Conservation (phyloP, 305 asterid species). For the Solanum aculeatissimum region DNA sequence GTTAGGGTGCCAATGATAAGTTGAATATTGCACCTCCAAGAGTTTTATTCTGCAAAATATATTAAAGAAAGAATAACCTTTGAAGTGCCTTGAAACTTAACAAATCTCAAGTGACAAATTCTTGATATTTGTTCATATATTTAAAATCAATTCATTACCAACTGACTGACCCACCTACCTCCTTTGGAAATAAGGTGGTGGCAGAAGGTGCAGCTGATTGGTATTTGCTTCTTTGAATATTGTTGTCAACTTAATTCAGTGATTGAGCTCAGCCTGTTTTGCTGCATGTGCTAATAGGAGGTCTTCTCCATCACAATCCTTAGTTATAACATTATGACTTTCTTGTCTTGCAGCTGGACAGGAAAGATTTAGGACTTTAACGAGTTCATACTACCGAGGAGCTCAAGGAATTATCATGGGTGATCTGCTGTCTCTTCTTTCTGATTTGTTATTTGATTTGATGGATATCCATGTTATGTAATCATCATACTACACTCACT, state of each 20-base stretch:
- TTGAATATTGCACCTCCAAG: not conserved
- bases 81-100: not conserved
- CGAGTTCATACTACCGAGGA: constrained; percentile 44
- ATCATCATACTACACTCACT: not conserved
- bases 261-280: not conserved
- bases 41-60: not conserved
- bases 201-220: not conserved
- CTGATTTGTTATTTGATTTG: not conserved
- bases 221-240: not conserved
- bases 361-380: constrained; percentile 48
- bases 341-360: constrained; percentile 41
- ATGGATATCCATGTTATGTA: not conserved
- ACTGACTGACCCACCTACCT: not conserved
- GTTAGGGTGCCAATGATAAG: not conserved
- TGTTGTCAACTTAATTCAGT: not conserved
- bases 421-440: constrained; percentile 4
- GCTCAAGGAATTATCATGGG: constrained; percentile 58
- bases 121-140: not conserved
- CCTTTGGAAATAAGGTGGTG: not conserved
- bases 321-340: not conserved
- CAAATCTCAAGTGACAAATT: not conserved
- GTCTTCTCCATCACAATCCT: not conserved
- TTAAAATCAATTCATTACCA: not conserved
- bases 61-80: not conserved
- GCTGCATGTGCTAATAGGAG: not conserved